These are phyloP conservation scores for Lichtheimia ramosa DNA, from an alignment of 371 early-diverging fungal species.

Conservation along the genomic window DNA sequence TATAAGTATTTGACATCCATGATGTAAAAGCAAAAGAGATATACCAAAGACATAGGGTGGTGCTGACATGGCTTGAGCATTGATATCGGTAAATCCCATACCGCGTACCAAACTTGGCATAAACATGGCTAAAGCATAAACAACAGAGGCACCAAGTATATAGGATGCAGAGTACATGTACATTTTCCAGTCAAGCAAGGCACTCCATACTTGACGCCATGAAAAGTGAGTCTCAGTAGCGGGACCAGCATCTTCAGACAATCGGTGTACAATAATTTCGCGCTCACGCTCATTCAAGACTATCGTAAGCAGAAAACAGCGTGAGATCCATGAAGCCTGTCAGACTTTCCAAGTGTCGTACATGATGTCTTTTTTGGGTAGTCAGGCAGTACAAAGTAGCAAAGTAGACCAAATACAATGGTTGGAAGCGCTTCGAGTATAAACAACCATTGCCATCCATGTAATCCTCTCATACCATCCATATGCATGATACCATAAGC, in stretches of 20 bases:
- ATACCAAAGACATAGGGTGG: constrained; percentile 15
- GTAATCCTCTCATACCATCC: constrained; percentile 45
- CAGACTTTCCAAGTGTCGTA: constrained; percentile 10
- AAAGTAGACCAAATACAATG: constrained; percentile 53
- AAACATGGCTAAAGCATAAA: constrained; percentile 65
- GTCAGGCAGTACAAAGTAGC: constrained; percentile 67
- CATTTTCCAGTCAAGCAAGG: constrained; percentile 58
- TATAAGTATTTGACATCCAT: neutral
- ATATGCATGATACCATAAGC: constrained; percentile 62
- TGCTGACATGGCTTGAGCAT: constrained; percentile 48
- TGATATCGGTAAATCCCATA: constrained; percentile 58
- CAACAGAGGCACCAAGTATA: constrained; percentile 61
- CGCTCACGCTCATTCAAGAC: constrained; percentile 60
- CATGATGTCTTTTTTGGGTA: constrained; percentile 70
- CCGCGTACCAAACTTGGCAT: constrained; percentile 70
- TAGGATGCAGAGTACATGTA: constrained; percentile 57
- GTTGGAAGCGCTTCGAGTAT: constrained; percentile 76
- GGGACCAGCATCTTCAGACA: constrained; percentile 62
- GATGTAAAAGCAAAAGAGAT: neutral
- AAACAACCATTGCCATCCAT: constrained; percentile 74
- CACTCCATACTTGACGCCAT: constrained; percentile 54
- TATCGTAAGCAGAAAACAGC: constrained; percentile 5
- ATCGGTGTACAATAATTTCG: constrained; percentile 50
- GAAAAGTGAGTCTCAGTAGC: constrained; percentile 59
- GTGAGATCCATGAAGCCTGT: constrained; percentile 4